Base-by-base conservation (phyloP, 2,329 filamentous ascomycete genomes). In the Penicillium nordicum region DNA sequence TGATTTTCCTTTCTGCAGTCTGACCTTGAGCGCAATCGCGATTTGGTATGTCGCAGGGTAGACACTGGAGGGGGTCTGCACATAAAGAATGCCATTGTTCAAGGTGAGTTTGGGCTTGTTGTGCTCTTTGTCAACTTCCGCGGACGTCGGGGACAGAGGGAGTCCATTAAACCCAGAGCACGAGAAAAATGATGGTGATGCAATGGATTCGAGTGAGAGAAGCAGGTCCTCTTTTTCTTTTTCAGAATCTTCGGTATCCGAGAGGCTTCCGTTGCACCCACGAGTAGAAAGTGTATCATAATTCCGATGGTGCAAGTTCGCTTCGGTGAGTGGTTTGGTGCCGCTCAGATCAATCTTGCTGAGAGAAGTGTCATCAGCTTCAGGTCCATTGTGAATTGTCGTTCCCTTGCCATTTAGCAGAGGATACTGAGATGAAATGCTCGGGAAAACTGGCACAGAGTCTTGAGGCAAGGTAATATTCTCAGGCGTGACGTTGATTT, bases 11-110 rank as follows among this genome's bases (percentile, higher is more conserved):
- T 59, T 55, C 14, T 58, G 45, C 18, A 72, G 38, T 11, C 12
- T 32, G 11, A 70, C 29, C 0, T 52, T 44, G n/a, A 55, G 11
- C 4, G 53, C 54, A 14, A 66, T 47, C 0, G 57, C 61, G 11
- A 71, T 61, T n/a, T 62, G 63, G 54, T 69, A 72, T 32, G 45
- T 57, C 21, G 54, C 62, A 7, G 57, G 40, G 8, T 54, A 50
- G 10, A 60, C 21, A 7, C 50, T 56, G 3, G 44, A 43, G 8
- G 66, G 53, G 29, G 57, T 63, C 40, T 50, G 55, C 3, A 72
- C 14, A 16, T 57, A 50, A 29, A 72, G 53, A 9, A 64, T 57
- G 4, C 55, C 61, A 18, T 66, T 53, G 8, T 54, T 10, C 14
- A 67, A 11, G 14, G 58, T 34, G 4, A 70, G 44, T 14, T n/a